phyloP scores from a whole-genome alignment of 1,139 yeast species.

The Suhomyces yuchorum region DNA sequence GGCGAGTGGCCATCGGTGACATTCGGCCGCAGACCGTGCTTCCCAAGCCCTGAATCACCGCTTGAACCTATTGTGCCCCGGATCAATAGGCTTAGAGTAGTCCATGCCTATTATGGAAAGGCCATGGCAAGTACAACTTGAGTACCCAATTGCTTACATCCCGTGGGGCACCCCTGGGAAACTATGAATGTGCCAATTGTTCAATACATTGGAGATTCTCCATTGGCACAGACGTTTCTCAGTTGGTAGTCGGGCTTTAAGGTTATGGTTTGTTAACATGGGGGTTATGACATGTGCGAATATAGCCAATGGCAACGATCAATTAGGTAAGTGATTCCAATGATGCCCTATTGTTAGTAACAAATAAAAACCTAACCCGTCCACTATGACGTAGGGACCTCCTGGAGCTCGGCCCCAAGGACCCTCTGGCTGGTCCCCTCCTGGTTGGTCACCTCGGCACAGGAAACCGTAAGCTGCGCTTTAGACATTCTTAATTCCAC shows the following conservation, averaged over 20 bases:
- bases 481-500: background rate
- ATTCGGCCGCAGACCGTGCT: too few relatives aligned
- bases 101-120: too few relatives aligned
- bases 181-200: too few relatives aligned
- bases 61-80: too few relatives aligned
- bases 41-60: too few relatives aligned
- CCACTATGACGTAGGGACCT: background rate
- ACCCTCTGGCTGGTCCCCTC: too few relatives aligned
- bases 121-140: too few relatives aligned
- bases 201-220: too few relatives aligned
- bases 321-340: background rate
- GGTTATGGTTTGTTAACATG: background rate
- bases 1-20: too few relatives aligned
- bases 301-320: background rate
- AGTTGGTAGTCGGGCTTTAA: background rate
- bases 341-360: background rate
- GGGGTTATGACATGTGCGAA: background rate
- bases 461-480: background rate
- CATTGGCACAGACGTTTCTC: background rate
- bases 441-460: background rate
- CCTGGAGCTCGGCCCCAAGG: background rate
- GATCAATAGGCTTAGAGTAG: too few relatives aligned
- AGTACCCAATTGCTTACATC: too few relatives aligned
- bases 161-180: too few relatives aligned
- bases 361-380: background rate